Conservation (phyloP, 2,329 filamentous ascomycete species). For the Colletotrichum tanaceti region DNA sequence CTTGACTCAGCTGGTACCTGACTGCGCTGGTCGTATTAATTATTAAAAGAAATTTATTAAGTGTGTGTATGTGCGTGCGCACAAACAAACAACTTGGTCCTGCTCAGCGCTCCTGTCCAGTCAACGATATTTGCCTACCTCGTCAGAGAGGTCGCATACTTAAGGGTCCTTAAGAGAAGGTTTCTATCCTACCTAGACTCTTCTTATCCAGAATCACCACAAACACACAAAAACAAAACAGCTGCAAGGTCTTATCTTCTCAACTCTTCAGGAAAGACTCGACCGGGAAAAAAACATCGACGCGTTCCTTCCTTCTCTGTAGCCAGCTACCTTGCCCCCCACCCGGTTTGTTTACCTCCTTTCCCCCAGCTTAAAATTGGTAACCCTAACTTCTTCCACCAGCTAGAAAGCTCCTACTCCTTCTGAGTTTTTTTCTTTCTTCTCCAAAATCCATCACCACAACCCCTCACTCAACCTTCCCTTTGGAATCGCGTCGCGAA, state of each 20-base stretch:
- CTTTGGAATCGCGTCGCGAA: not conserved
- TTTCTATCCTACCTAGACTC: not conserved
- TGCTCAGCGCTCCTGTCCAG: conserved; percentile 5
- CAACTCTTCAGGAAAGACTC: conserved; percentile 37
- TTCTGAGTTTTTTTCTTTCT: conserved; percentile 8
- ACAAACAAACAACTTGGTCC: not conserved
- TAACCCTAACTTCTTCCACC: conserved; percentile 20
- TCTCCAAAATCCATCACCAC: not conserved
- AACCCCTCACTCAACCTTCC: not conserved
- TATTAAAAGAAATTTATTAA: conserved; percentile 9
- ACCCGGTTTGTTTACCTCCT: conserved; percentile 29
- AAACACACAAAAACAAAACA: conserved; percentile 5
- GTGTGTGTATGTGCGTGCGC: not conserved
- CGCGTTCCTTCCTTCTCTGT: conserved; percentile 24
- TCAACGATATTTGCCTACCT: conserved; percentile 2
- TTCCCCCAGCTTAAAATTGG: conserved; percentile 5
- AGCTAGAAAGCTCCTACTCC: conserved; percentile 2
- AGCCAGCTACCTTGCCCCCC: not conserved
- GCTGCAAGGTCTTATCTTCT: not conserved
- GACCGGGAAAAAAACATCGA: not conserved
- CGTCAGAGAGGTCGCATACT: conserved; percentile 3
- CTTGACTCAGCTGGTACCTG: conserved; percentile 40
- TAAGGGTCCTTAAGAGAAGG: not conserved
- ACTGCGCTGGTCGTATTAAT: conserved; percentile 36
- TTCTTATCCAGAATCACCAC: not conserved